Evolutionary conservation across 495 filamentous ascomycete genomes (phyloP).

Genomic region (Mytilinidion resinicola): DNA sequence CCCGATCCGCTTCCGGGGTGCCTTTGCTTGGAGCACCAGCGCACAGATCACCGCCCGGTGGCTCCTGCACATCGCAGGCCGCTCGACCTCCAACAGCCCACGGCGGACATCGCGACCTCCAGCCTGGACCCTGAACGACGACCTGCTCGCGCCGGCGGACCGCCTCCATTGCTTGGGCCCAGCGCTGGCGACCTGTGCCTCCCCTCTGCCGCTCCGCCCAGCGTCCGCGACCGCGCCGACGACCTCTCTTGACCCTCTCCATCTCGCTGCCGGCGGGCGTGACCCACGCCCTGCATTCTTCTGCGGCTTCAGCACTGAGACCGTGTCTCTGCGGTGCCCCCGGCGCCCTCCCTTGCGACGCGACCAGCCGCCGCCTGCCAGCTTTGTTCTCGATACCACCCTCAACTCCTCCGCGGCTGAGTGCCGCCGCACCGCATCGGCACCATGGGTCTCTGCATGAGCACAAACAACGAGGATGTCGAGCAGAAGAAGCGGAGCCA

Average conservation of each 20-base stretch:
- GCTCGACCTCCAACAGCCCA: not conserved
- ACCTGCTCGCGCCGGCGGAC: not conserved
- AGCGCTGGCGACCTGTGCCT: not conserved
- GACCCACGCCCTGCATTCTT: not conserved
- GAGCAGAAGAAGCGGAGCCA: constrained; percentile 93
- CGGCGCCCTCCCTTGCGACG: constrained; percentile 5
- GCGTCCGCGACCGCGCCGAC: not conserved
- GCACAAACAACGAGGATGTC: constrained; percentile 64
- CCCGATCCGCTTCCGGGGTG: too few species aligned
- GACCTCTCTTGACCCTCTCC: not conserved
- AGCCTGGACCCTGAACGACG: not conserved
- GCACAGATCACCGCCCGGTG: too few species aligned
- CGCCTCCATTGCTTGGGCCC: not conserved
- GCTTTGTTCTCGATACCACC: constrained; percentile 14
- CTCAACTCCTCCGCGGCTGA: constrained; percentile 22
- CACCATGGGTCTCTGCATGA: constrained; percentile 88
- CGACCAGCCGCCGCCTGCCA: constrained; percentile 17
- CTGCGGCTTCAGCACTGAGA: not conserved
- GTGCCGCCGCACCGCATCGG: constrained; percentile 15
- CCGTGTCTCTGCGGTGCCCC: not conserved
- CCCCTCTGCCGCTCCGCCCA: not conserved
- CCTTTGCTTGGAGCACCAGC: too few species aligned
- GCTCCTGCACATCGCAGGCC: not conserved
- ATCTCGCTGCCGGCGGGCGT: not conserved
- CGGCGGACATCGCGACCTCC: not conserved